Evolutionary conservation across 805 yeast genomes (phyloP), one percentile per base, ranked within the genome.

Genomic region (Yarrowia alimentaria): DNA sequence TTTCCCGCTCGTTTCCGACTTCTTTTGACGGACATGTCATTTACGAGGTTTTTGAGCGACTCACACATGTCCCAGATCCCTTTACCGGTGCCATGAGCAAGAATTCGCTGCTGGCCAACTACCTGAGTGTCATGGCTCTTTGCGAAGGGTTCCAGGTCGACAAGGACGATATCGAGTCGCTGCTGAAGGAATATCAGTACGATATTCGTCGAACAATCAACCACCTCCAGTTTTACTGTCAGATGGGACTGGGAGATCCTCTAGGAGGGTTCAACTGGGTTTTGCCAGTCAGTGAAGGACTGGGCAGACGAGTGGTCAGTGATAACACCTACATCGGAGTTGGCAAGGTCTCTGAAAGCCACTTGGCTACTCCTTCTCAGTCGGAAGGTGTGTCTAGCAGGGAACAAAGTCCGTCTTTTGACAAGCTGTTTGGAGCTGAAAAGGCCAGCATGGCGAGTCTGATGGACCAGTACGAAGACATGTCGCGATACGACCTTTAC

Each of bases 171-270:
- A 16, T 13, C 2, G 7, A 12, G 7, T 5, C 8, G 2, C n/a
- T 43, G 14, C 37, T 43, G 3, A 17, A 16, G 22, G 12, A 10
- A 12, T 43, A 31, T 22, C 8, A 19, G 6, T 29, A n/a, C 2
- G 50, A 43, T 7, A 21, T 43, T 3, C 50, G 50, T 10, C 40
- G 45, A n/a, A 49, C 58, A 2, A 55, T 66, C 12, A 53, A 55
- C 26, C 57, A 60, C 10, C 53, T 65, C 9, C 70, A 67, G 51
- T 62, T 64, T 35, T 64, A 66, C 66, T 65, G 68, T 29, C 70
- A 66, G 40, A 58, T 61, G 60, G 68, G 68, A 5, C 31, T 66
- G 4, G 66, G 67, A 1, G 65, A 65, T 13, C 53, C 58, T 5
- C 56, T 59, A 4, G 60, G 65, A 1, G 67, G 66, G 1, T 40